A percentile compares a stretch with the other conserved stretches of the same genome.
Conservation (phyloP, 768 basidiomycete genomes). For the Mycena metata region DNA sequence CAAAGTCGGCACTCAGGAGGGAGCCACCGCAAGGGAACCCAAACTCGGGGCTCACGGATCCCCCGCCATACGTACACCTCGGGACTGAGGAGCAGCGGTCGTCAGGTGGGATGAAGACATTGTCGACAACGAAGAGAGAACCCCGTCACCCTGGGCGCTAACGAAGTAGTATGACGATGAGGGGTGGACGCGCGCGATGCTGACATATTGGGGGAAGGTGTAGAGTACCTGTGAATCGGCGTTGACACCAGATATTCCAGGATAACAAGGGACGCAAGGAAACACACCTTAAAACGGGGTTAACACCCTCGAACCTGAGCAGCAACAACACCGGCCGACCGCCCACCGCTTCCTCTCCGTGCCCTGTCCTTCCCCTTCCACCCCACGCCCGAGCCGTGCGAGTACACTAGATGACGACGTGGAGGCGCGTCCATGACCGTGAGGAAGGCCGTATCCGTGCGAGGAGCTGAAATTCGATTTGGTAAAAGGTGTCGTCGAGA, state of each 20-base stretch:
- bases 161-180: constrained; percentile 98
- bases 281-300: constrained; percentile 79
- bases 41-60: constrained; percentile 19
- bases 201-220: constrained; percentile 94
- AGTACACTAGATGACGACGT: constrained; percentile 5
- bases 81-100: constrained; percentile 23
- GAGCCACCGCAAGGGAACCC: constrained; percentile 15
- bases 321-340: constrained; percentile 86
- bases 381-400: constrained; percentile 2
- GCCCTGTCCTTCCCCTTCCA: constrained; percentile 34
- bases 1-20: constrained; percentile 24
- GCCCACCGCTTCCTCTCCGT: constrained; percentile 67
- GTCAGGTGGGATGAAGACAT: not conserved
- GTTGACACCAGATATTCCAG: constrained; percentile 2
- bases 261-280: constrained; percentile 6
- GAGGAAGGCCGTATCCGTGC: constrained; percentile 13
- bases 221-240: constrained; percentile 75
- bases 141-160: constrained; percentile 87
- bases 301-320: constrained; percentile 91
- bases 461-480: constrained; percentile 50
- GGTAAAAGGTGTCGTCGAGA: constrained; percentile 86
- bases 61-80: constrained; percentile 4
- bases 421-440: too few relatives aligned
- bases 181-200: constrained; percentile 95
- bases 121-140: constrained; percentile 61